Evolutionary conservation across 2,329 filamentous ascomycete species (phyloP), one percentile per base, ranked within the genome.

Genomic region (Hymenoscyphus linearis): DNA sequence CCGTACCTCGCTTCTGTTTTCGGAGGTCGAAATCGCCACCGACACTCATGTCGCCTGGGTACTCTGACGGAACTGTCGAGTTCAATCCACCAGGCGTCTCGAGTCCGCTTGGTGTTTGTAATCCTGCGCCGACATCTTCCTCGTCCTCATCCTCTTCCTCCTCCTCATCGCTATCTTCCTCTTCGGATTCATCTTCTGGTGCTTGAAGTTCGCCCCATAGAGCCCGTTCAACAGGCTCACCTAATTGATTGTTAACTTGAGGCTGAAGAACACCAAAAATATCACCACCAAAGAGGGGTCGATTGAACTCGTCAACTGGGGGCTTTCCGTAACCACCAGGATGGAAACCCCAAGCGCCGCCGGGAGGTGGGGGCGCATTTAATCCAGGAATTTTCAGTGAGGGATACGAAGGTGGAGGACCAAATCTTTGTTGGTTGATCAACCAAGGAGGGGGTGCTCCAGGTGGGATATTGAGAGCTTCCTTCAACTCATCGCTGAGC

Each of bases 281-380:
- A 74, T 99, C 95, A 67, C 95, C 93, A 58, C 93, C 95, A 72
- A 93, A 98, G 2, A 97, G 79, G 0, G 95, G 93, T 57, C 91
- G 82, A 74, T 96, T 96, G 74, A 91, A 90, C 69, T 98, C 95
- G 72, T 98, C 93, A 0, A 96, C 87, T 0, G 95, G 95, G 0
- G 95, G 93, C 74, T 98, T 98, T 57, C 95, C 95, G 80, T 93
- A 99, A 63, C 93, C 93, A 62, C 95, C 95, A 7, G 93, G 92
- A 68, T 93, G 90, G 75, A 96, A 99, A 2, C 95, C 95, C 95
- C 95, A 99, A 61, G 87, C 85, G 26, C 89, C 93, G 55, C 93
- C 93, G 1, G 91, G 82, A 2, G 95, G 95, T 12, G 93, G 91
- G 4, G 95, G 92, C 1, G 93, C 92, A 74, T 98, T 99, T 54